These are phyloP conservation scores for Phytophthora kernoviae DNA, from an alignment of 352 stramenopile species.

Conservation along the genomic window DNA sequence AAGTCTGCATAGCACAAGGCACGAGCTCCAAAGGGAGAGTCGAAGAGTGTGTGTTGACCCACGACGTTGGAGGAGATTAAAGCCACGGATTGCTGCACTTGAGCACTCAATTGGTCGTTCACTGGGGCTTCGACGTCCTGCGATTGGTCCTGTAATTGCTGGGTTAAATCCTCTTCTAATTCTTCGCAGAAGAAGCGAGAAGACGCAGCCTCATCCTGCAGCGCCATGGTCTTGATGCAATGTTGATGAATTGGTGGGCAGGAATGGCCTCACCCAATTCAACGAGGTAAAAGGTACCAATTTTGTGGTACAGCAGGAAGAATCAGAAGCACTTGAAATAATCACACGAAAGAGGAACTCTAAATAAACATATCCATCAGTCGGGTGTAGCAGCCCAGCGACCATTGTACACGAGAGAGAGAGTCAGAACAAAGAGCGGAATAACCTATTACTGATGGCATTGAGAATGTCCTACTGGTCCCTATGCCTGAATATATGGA, in stretches of 20 bases:
- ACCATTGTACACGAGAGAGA: too few species aligned
- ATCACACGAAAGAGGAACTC: too few species aligned
- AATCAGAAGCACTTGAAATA: too few species aligned
- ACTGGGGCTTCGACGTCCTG: background rate
- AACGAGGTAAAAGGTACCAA: too few species aligned
- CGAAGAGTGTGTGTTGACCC: conserved; percentile 51
- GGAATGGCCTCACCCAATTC: too few species aligned
- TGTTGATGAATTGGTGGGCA: background rate
- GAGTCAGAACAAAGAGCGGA: too few species aligned
- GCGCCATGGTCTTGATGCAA: conserved; percentile 10
- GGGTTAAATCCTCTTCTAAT: conserved; percentile 67
- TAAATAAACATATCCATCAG: too few species aligned
- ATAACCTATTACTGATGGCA: too few species aligned
- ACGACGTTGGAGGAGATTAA: conserved; percentile 56
- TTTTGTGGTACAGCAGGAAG: conserved; percentile 3
- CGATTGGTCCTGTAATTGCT: conserved; percentile 35
- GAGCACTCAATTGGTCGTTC: conserved; percentile 8
- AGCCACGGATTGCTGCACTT: conserved; percentile 30
- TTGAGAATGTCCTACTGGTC: too few species aligned
- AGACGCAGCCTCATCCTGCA: conserved; percentile 26
- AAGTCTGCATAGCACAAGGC: conserved; percentile 95
- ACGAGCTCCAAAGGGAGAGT: conserved; percentile 68
- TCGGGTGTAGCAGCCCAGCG: too few species aligned
- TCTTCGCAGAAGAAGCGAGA: conserved; percentile 83
- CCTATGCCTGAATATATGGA: too few species aligned